Conservation (phyloP, 1,139 yeast species). For the Scheffersomyces illinoinensis region DNA sequence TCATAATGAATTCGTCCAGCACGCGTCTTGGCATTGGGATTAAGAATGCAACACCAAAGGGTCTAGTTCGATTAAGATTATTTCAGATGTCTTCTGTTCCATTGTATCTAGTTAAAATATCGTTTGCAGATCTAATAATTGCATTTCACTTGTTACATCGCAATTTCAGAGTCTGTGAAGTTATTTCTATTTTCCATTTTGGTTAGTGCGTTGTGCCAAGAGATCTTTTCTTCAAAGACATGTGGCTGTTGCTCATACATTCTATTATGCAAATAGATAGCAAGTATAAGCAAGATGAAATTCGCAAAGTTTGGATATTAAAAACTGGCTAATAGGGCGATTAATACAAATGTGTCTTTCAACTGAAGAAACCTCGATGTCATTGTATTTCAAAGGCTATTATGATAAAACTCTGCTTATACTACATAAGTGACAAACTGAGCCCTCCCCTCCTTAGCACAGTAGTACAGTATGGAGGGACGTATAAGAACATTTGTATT, state of each 20-base stretch:
- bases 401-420: not conserved
- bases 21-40: not conserved
- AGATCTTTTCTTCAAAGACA: not conserved
- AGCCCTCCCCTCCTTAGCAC: not conserved
- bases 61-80: not conserved
- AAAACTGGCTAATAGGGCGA: not conserved
- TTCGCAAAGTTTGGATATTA: not conserved
- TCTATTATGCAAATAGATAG: not conserved
- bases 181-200: no score
- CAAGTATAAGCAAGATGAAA: not conserved
- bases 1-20: no score
- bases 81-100: not conserved
- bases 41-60: not conserved
- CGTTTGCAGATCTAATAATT: not conserved
- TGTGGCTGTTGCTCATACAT: not conserved
- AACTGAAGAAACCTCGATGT: not conserved
- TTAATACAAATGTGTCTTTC: not conserved
- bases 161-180: not conserved
- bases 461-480: no score
- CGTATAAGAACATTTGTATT: no score
- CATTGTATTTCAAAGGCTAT: not conserved
- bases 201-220: no score
- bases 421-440: not conserved
- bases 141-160: not conserved
- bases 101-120: no score